These are phyloP conservation scores for Leccinum ochraceum DNA, from an alignment of 768 basidiomycete genomes.

Conservation along the genomic window DNA sequence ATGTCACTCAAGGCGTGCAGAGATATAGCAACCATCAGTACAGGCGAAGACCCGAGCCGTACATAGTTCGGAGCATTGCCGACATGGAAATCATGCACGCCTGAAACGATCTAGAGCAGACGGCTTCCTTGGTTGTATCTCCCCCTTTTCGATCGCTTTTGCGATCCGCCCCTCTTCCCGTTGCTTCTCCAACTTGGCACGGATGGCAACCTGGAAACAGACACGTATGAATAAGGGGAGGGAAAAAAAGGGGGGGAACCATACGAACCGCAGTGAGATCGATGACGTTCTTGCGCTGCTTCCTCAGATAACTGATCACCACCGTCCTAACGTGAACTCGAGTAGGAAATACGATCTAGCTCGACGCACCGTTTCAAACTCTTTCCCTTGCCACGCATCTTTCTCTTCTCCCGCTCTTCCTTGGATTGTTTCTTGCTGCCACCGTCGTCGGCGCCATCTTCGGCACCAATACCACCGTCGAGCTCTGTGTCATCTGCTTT, in stretches of 20 bases:
- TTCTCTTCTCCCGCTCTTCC: constrained; percentile 58
- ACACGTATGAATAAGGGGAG: not conserved
- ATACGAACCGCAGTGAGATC: constrained; percentile 71
- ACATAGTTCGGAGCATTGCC: not conserved
- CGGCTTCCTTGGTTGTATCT: constrained; percentile 29
- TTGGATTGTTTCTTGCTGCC: constrained; percentile 29
- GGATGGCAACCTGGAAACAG: constrained; percentile 50
- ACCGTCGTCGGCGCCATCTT: constrained; percentile 37
- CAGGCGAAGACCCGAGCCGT: not conserved
- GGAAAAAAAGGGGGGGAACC: not conserved
- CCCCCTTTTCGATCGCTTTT: constrained; percentile 36
- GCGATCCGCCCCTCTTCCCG: constrained; percentile 44
- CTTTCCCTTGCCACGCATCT: constrained; percentile 88
- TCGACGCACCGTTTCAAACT: constrained; percentile 67
- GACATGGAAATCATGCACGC: constrained; percentile 18
- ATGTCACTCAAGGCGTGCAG: no score
- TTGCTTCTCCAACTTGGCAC: constrained; percentile 64
- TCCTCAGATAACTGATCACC: constrained; percentile 62
- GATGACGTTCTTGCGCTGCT: constrained; percentile 94
- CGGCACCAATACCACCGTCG: constrained; percentile 34
- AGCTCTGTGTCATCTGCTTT: constrained; percentile 72
- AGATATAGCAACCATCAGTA: not conserved
- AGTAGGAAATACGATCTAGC: not conserved
- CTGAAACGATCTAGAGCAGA: constrained; percentile 40
- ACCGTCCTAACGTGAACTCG: not conserved